These are phyloP conservation scores for Ophiostoma australiae DNA, from an alignment of 2,329 filamentous ascomycete genomes.

Conservation along the genomic window DNA sequence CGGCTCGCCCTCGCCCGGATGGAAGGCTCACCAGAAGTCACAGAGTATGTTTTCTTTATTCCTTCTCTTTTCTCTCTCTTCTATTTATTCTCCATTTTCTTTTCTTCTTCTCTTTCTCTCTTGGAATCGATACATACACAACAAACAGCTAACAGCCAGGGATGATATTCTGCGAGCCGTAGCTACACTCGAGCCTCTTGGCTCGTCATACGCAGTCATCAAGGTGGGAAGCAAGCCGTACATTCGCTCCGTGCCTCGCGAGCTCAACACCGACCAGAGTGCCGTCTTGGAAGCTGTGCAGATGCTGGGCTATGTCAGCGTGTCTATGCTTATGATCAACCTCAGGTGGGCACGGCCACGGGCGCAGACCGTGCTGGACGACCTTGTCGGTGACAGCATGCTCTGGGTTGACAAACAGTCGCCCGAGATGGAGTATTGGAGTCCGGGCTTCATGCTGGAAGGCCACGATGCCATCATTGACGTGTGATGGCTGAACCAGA, in stretches of 20 bases:
- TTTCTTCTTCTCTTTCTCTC: background rate
- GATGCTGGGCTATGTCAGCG: constrained; percentile 80
- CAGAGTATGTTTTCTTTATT: constrained; percentile 54
- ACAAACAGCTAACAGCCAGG: constrained; percentile 37
- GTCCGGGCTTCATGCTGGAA: constrained; percentile 65
- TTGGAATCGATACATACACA: background rate
- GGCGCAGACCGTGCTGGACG: constrained; percentile 84
- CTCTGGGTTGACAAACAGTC: constrained; percentile 89
- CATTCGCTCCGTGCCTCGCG: constrained; percentile 88
- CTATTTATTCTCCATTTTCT: too few species aligned
- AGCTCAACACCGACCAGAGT: constrained; percentile 90
- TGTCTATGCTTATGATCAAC: constrained; percentile 84
- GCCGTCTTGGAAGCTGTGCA: constrained; percentile 88
- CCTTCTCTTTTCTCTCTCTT: background rate
- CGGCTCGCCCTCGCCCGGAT: constrained; percentile 66
- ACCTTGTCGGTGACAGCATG: constrained; percentile 81
- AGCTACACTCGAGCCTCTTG: constrained; percentile 77
- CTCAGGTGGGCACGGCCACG: constrained; percentile 78
- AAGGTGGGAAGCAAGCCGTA: constrained; percentile 79
- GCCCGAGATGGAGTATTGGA: constrained; percentile 91
- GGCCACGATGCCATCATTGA: constrained; percentile 32
- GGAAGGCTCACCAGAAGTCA: constrained; percentile 72
- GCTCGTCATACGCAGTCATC: constrained; percentile 80
- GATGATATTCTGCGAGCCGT: constrained; percentile 91
- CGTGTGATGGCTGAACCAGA: constrained; percentile 21